phyloP scores from a whole-genome alignment of 495 filamentous ascomycete genomes.

The Poronia punctata region DNA sequence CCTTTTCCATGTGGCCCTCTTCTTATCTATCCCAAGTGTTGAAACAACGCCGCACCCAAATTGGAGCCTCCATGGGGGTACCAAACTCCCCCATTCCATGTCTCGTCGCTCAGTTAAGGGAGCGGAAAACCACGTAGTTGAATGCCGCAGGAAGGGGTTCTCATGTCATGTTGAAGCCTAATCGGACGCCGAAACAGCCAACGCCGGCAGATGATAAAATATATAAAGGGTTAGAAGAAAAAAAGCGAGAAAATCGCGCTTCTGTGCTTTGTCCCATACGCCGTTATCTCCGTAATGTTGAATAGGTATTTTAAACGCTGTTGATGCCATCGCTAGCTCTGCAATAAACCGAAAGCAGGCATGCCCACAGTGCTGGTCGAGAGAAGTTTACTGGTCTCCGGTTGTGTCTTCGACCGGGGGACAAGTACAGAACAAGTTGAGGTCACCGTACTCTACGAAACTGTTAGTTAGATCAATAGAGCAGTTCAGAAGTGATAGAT shows the following conservation, averaged over 20 bases:
- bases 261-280: too few relatives aligned
- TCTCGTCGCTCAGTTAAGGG: conserved; percentile 17
- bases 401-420: conserved; percentile 67
- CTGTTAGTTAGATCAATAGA: conserved; percentile 19
- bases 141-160: conserved; percentile 8
- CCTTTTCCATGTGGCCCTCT: background rate
- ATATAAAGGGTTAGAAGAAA: conserved; percentile 13
- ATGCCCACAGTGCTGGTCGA: background rate
- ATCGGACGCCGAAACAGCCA: conserved; percentile 17
- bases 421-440: conserved; percentile 94
- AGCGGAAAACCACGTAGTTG: conserved; percentile 16
- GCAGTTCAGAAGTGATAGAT: background rate
- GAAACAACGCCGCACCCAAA: conserved; percentile 6
- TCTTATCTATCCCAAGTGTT: conserved; percentile 5
- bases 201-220: conserved; percentile 10
- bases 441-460: conserved; percentile 62
- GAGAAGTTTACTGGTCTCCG: conserved; percentile 10
- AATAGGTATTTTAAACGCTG: too few relatives aligned
- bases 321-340: too few relatives aligned
- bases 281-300: too few relatives aligned
- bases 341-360: background rate
- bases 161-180: conserved; percentile 16
- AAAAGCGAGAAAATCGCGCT: background rate
- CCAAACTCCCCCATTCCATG: background rate
- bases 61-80: background rate